phyloP scores from a whole-genome alignment of 208 protist genomes.

The Novymonas esmeraldas region DNA sequence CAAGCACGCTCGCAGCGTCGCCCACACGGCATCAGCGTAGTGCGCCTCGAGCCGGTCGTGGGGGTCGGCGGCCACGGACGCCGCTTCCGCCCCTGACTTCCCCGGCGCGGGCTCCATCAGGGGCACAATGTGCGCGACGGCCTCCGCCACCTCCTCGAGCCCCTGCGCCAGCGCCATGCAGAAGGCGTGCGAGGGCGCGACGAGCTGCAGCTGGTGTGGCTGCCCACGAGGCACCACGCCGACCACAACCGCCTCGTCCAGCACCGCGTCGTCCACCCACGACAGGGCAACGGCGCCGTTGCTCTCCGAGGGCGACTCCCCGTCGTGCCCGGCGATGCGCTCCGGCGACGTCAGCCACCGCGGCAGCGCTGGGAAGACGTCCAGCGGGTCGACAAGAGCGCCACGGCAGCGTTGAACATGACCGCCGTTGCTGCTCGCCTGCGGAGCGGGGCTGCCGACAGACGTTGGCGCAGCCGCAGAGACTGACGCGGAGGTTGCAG shows the following conservation, averaged over 20 bases:
- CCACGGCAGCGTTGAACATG: background rate
- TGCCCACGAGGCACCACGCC: slow-evolving; percentile 48
- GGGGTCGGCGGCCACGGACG: background rate
- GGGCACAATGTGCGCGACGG: slow-evolving; percentile 7
- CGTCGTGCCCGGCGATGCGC: too few species aligned
- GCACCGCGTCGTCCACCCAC: slow-evolving; percentile 49
- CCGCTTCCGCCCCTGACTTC: background rate
- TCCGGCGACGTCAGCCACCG: slow-evolving; percentile 8
- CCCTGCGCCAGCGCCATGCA: slow-evolving; percentile 29
- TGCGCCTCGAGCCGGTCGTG: slow-evolving; percentile 19
- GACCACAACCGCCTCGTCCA: slow-evolving; percentile 65
- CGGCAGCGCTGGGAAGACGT: slow-evolving; percentile 26
- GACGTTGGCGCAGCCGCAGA: too few species aligned
- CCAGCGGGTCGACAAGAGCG: slow-evolving; percentile 7
- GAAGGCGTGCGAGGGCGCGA: slow-evolving; percentile 50
- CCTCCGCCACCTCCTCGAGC: slow-evolving; percentile 30
- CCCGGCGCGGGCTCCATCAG: background rate
- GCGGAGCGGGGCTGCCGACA: too few species aligned
- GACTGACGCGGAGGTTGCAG: too few species aligned
- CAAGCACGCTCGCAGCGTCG: slow-evolving; percentile 8
- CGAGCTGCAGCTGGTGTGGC: slow-evolving; percentile 54
- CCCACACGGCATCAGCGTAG: slow-evolving; percentile 17
- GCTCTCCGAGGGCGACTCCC: too few species aligned
- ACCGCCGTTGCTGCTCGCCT: background rate
- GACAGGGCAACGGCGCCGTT: background rate